Percentiles rank a stretch among this genome's conserved stretches.
Conservation (phyloP, 805 yeast genomes). For the Priceomyces carsonii region DNA sequence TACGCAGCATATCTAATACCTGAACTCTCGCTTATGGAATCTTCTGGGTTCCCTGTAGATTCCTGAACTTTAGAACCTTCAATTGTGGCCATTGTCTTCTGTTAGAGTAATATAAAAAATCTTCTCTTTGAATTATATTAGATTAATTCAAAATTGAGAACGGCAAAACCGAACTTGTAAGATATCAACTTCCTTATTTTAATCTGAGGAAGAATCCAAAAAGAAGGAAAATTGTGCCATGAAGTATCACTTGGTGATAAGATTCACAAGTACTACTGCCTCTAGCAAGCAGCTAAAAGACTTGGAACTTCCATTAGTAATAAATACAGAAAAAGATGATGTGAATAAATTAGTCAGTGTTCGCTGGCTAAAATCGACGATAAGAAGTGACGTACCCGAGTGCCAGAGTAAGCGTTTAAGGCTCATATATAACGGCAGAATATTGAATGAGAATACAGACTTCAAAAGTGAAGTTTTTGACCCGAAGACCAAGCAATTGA, state of each 20-base stretch:
- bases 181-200: too few relatives aligned
- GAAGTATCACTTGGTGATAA: constrained; percentile 25
- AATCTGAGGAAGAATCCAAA: too few relatives aligned
- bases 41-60: constrained; percentile 9
- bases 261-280: constrained; percentile 31
- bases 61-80: constrained; percentile 2
- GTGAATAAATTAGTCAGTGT: constrained; percentile 30
- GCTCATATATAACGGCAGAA: constrained; percentile 68
- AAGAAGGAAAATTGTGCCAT: too few relatives aligned
- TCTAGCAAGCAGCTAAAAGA: constrained; percentile 21
- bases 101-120: too few relatives aligned
- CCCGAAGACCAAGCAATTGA: constrained; percentile 18
- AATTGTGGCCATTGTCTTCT: not conserved
- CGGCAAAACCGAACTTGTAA: too few relatives aligned
- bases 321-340: constrained; percentile 29
- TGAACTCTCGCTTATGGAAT: constrained; percentile 12
- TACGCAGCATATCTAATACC: constrained; percentile 76
- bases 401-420: constrained; percentile 52
- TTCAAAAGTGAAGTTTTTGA: constrained; percentile 51
- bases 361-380: constrained; percentile 30
- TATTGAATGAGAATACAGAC: constrained; percentile 57
- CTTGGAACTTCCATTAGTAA: constrained; percentile 27
- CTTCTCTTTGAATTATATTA: too few relatives aligned
- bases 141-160: too few relatives aligned
- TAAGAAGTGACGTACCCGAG: constrained; percentile 23